Evolutionary conservation across 768 basidiomycete genomes (phyloP), one percentile per base, ranked within the genome.

Genomic region (Hygrocybe punicea): DNA sequence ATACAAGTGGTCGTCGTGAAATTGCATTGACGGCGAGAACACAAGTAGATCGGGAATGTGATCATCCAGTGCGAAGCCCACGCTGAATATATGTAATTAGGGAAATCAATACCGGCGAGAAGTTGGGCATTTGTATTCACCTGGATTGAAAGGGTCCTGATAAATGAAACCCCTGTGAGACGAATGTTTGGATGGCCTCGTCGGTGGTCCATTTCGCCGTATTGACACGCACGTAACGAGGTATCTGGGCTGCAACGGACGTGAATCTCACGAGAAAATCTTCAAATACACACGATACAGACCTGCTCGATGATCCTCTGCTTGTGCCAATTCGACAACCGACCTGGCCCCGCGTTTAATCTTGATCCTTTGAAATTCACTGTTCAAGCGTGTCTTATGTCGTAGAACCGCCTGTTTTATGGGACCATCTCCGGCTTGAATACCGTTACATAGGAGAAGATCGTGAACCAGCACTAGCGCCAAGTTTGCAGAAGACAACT

Each of bases 391-490:
- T 6, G 94, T 92, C 71, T 94, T 94, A 70, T 99, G 94, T 36
- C 91, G 83, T 42, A 92, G 69, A 45, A 97, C 68, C 0, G 91
- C 92, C 64, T 91, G 88, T 63, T 97, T 97, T 53, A 96, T 76
- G 3, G 91, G 90, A 21, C 95, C 93, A 68, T 96, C 88, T 46
- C 91, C 86, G 6, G 92, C 88, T 69, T 97, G 91, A 61, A 99
- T 93, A 9, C 93, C 91, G 17, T 82, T 76, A 37, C 97, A 78
- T 24, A 99, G 42, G 11, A 62, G 77, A 7, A 95, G 73, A 71
- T 99, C 97, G 63, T 99, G 96, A 1, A 95, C 85, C 34, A 98
- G 85, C 40, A 96, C 86, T 6, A 94, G 79, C 2, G 89, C 85
- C 46, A 98, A 80, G 64, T 86, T 89, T 39, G 76, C 66, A 1